Conservation (phyloP, 306 rosid species). For the barrel medic (Medicago truncatula) region DNA sequence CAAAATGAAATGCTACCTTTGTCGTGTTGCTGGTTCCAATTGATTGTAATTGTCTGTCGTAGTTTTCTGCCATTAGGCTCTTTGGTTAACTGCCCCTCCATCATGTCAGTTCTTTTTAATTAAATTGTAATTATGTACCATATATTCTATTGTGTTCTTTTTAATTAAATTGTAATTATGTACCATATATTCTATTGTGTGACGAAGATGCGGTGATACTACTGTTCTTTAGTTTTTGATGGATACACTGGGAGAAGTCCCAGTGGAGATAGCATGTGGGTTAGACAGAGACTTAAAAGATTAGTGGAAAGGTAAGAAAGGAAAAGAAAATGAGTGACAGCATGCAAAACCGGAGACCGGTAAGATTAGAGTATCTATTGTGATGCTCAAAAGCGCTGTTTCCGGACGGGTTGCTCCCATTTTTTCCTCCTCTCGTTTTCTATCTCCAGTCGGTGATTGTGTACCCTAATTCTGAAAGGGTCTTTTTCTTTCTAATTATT, state of each 20-base stretch:
- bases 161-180: constrained; percentile 12
- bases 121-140: constrained; percentile 14
- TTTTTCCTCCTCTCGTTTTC: not conserved
- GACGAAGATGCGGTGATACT: not conserved
- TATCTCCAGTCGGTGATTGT: not conserved
- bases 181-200: constrained; percentile 5
- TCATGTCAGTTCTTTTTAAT: not conserved
- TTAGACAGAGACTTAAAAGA: not conserved
- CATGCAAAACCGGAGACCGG: not conserved
- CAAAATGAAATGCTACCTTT: constrained; percentile 22
- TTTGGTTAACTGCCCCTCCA: constrained; percentile 7
- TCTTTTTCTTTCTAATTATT: constrained; percentile 9
- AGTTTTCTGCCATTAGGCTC: constrained; percentile 1
- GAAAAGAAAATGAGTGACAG: not conserved
- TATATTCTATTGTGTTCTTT: constrained; percentile 11
- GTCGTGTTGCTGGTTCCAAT: constrained; percentile 7
- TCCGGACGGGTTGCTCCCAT: not conserved
- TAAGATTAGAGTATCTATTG: not conserved
- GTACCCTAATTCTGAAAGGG: not conserved
- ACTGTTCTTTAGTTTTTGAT: constrained; percentile 5
- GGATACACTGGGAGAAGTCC: not conserved
- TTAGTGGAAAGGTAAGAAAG: constrained; percentile 12
- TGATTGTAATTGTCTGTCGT: constrained; percentile 24
- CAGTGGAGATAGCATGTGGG: not conserved
- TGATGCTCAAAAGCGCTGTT: not conserved